Evolutionary conservation across 2,329 filamentous ascomycete genomes (phyloP).

Genomic region (Coniochaeta pulveracea): DNA sequence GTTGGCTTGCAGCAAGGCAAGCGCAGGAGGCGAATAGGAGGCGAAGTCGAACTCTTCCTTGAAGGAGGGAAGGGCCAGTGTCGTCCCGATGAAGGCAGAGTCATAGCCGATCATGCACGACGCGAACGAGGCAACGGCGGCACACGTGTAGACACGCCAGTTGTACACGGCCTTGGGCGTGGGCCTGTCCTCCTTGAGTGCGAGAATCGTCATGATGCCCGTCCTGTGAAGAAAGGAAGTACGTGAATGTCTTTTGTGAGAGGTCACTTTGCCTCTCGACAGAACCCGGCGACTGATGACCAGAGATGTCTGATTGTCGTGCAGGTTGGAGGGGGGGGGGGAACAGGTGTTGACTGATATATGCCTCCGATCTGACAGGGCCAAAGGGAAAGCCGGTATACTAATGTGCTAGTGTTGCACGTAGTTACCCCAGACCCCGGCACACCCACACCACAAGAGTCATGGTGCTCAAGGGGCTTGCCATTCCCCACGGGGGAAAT

Average conservation of each 20-base stretch:
- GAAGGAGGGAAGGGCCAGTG: constrained; percentile 60
- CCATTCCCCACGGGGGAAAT: constrained; percentile 4
- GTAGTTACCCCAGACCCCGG: constrained; percentile 1
- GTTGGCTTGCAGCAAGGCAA: constrained; percentile 56
- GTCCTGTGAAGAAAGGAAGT: constrained; percentile 3
- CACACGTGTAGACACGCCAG: constrained; percentile 46
- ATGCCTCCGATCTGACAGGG: not conserved
- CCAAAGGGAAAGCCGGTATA: not conserved
- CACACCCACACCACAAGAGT: not conserved
- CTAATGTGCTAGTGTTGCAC: not conserved
- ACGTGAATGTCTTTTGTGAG: too few species aligned
- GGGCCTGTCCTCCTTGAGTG: constrained; percentile 43
- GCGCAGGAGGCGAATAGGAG: constrained; percentile 29
- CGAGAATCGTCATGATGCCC: constrained; percentile 27
- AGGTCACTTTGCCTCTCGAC: too few species aligned
- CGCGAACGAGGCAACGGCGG: constrained; percentile 42
- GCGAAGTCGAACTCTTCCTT: constrained; percentile 54
- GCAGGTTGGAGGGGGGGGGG: not conserved
- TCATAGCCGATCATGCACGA: constrained; percentile 51
- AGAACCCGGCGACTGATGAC: not conserved
- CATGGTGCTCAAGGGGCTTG: not conserved
- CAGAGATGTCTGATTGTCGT: not conserved
- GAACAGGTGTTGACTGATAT: not conserved
- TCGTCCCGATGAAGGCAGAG: constrained; percentile 70
- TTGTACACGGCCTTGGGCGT: constrained; percentile 48